phyloP scores from a whole-genome alignment of 495 filamentous ascomycete species.

The Hyaloscypha finlandica region DNA sequence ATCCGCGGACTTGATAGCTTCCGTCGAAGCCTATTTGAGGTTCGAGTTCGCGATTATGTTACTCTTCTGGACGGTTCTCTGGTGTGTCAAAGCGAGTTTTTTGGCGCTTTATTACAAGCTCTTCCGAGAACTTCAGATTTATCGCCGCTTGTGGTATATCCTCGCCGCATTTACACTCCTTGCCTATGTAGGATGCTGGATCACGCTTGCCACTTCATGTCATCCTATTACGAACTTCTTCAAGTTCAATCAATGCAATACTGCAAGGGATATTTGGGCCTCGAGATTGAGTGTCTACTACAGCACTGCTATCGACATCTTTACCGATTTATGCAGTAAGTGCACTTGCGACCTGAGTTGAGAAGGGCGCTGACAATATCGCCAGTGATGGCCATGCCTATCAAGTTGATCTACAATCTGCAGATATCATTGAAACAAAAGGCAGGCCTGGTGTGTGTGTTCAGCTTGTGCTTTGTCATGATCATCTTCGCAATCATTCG shows the following conservation, averaged over 20 bases:
- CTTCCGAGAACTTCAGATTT: slow-evolving; percentile 40
- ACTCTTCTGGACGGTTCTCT: slow-evolving; percentile 50
- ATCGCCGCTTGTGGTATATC: slow-evolving; percentile 42
- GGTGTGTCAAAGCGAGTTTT: slow-evolving; percentile 50
- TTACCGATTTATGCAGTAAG: slow-evolving; percentile 43
- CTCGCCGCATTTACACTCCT: slow-evolving; percentile 39
- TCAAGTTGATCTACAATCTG: slow-evolving; percentile 51
- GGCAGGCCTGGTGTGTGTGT: slow-evolving; percentile 47
- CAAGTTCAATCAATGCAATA: slow-evolving; percentile 37
- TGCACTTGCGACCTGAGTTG: not conserved
- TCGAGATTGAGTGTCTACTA: slow-evolving; percentile 45
- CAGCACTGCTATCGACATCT: slow-evolving; percentile 47
- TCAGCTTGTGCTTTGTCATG: slow-evolving; percentile 52
- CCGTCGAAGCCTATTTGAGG: slow-evolving; percentile 36
- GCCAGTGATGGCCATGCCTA: slow-evolving; percentile 52
- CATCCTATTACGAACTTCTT: slow-evolving; percentile 44
- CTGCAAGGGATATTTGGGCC: slow-evolving; percentile 34
- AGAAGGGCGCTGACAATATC: not conserved
- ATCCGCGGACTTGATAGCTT: slow-evolving; percentile 29
- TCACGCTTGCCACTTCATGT: slow-evolving; percentile 42
- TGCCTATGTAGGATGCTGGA: slow-evolving; percentile 43
- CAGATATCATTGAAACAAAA: slow-evolving; percentile 48
- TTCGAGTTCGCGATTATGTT: slow-evolving; percentile 48
- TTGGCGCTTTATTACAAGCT: slow-evolving; percentile 48
- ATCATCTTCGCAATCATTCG: slow-evolving; percentile 53